Evolutionary conservation across 495 filamentous ascomycete species (phyloP), one percentile per base, ranked within the genome.

Genomic region (Hypoxylon fuscum): DNA sequence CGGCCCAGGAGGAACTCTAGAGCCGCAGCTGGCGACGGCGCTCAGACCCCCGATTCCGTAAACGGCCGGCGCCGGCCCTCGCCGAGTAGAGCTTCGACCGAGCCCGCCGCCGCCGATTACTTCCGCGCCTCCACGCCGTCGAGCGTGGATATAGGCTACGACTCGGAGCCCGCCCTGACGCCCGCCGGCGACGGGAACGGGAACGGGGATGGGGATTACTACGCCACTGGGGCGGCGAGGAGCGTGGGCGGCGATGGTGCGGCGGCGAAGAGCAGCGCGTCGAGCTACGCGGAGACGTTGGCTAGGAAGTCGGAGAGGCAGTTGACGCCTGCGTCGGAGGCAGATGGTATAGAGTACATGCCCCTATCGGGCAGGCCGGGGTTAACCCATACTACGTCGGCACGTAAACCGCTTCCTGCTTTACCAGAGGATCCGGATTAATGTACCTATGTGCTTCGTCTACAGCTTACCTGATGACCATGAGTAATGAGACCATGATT

Each of bases 341-440:
- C 45, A 1, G 66, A 67, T 9, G 45, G 48, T 10, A 14, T 52
- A 2, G 69, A 72, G 32, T 69, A 66, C 12, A 42, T 56, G 11
- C 23, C 55, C 11, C 29, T 62, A 27, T 62, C 69, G 21, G 63
- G 69, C 37, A 64, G 69, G 54, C 59, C 69, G 14, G 53, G 58
- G 17, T 46, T 69, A 32, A 38, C 56, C 23, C 69, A 69, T 55
- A 42, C 47, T 17, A 59, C 51, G 9, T 65, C 68, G 10, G 60
- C 71, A 15, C 71, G 74, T 50, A 82, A 83, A 57, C 80, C 79
- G 1, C 53, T 84, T n/a, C 80, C 81, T 43, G 79, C 80, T 42
- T 62, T 82, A n/a, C 79, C 81, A 8, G 77, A 79, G 59, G 73
- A 75, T 55, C 71, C 76, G 8, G 74, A 71, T 59, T 69, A 43